Evolutionary conservation across 495 filamentous ascomycete genomes (phyloP), one percentile per base, ranked within the genome.

Genomic region (Umbilicaria muhlenbergii): DNA sequence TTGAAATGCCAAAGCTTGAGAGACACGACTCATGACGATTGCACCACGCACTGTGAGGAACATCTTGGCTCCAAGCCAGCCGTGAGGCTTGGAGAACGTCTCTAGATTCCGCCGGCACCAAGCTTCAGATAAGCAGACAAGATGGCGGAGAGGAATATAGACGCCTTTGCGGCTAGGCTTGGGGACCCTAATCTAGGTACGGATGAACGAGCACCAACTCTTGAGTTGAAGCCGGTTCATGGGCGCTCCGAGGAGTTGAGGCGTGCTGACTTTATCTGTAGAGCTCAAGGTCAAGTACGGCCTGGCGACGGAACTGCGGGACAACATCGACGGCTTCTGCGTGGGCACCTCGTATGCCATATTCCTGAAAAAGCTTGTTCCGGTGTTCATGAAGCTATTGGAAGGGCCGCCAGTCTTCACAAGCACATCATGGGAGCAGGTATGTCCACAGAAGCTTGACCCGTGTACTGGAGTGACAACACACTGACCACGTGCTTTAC

Each of bases 361-460:
- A 32, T 96, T 96, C 56, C 71, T 96, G 46, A 71, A 78, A 50
- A 83, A 83, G 63, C 63, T 96, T 51, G 79, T 94, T 64, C 92
- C 92, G 12, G 69, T 92, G n/a, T 86, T 96, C 63, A 71, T 86
- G 58, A 75, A 75, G 48, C 81, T 95, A 28, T 63, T 99, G 33
- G 77, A 80, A 56, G 86, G 86, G 31, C 80, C 81, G 44, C 86
- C 85, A n/a, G 79, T 93, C 33, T 94, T 96, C 60, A 81, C 85
- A 47, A 92, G 80, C 54, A 82, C 77, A 53, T 86, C 83, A 2
- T 72, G 77, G 38, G 91, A 94, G 44, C 88, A 93, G 69, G 79
- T 81, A 62, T 44, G 63, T 21, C 28, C 47, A 38, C 19, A 24
- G 32, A 39, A 38, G 32, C 34, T n/a, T 21, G 36, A 45, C 14